Evolutionary conservation across 768 basidiomycete species (phyloP), one percentile per base, ranked within the genome.

Genomic region (Chalciporus chontae): DNA sequence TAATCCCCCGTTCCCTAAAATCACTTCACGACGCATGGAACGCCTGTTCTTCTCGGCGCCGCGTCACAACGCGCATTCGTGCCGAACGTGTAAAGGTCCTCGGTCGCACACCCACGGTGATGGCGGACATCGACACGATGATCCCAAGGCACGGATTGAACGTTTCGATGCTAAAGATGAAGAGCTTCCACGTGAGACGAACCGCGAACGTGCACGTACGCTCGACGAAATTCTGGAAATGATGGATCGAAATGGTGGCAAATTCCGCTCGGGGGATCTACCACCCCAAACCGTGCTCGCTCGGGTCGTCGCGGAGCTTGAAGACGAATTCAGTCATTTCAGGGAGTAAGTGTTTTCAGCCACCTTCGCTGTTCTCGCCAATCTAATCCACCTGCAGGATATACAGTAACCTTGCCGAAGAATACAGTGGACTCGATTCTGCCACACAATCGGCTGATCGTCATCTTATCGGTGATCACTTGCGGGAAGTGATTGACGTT

Each of bases 301-400:
- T 24, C 75, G 88, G 4, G 91, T 96, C 10, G 71, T 97, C 26
- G 67, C 86, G 52, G 92, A 95, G 68, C 74, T 99, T 8, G 95
- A 98, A 64, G 93, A 93, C 53, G 95, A 99, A 63, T 98, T 97
- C 62, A 81, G 81, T 31, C 91, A 93, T 69, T 95, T 94, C 67
- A 96, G 92, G 70, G 84, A 87, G 96, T 97, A 56, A 24, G 83
- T 72, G 38, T 37, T 15, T 13, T 5, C 9, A 13, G 21, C 18
- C 6, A 15, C n/a, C 24, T 18, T 10, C 40, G 17, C 34, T 5
- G 10, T n/a, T 1, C n/a, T 46, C 37, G 15, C 2, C 5, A 2
- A 48, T 34, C 29, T 15, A 36, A 45, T 40, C n/a, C 42, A 55
- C 29, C 13, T 31, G 10, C 13, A 98, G 95, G 57, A 84, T 96